phyloP scores from a whole-genome alignment of 768 basidiomycete genomes.

The Boletus tylopilopsis region DNA sequence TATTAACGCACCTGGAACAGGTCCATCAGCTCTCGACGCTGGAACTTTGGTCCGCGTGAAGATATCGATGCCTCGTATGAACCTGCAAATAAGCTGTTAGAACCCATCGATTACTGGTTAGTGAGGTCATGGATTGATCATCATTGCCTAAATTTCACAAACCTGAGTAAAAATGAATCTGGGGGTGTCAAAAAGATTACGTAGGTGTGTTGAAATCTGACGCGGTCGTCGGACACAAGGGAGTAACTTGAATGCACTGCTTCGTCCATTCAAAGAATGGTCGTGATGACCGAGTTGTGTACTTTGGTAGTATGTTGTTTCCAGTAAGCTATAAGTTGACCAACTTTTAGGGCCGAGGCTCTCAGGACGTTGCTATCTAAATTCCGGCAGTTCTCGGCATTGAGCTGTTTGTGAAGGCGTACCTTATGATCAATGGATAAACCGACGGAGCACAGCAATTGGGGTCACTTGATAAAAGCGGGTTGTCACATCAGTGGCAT shows the following conservation, averaged over 20 bases:
- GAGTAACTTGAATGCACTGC: not conserved
- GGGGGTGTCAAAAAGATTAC: constrained; percentile 12
- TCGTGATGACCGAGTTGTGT: not conserved
- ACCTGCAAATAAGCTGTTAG: not conserved
- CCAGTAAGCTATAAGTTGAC: not conserved
- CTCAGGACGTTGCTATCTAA: not conserved
- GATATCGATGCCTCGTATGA: not conserved
- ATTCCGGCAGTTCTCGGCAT: constrained; percentile 12
- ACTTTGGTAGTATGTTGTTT: not conserved
- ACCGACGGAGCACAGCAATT: constrained; percentile 18
- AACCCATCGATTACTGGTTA: not conserved
- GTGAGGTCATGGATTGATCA: constrained; percentile 3
- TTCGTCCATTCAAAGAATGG: not conserved
- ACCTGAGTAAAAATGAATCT: constrained; percentile 1
- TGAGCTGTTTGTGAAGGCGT: constrained; percentile 1
- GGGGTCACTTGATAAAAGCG: not conserved
- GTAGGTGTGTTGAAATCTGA: constrained; percentile 1
- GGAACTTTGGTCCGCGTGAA: too few relatives aligned
- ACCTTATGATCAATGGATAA: constrained; percentile 7
- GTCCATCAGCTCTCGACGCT: not conserved
- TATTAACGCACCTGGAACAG: not conserved
- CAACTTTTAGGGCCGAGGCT: constrained; percentile 4
- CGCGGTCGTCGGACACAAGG: not conserved
- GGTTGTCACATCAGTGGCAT: not conserved
- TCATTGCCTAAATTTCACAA: not conserved